Evolutionary conservation across 176 grass and related monocot genomes (phyloP).

Genomic region (Triticum monococcum): DNA sequence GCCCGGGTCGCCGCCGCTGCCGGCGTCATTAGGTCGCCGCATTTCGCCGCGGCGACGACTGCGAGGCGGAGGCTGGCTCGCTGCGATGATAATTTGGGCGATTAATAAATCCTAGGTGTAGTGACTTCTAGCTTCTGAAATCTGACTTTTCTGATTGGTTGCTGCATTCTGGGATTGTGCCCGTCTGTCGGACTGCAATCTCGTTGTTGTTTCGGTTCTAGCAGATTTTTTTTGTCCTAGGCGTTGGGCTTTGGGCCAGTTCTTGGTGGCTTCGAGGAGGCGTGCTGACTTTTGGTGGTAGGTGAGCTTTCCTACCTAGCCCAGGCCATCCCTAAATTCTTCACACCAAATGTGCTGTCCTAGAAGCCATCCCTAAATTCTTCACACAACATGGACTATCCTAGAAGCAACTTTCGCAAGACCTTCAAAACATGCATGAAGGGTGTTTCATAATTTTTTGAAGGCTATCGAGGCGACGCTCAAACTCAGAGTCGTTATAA

Average conservation of each 20-base stretch:
- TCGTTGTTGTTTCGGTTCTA: not conserved
- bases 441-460: too few relatives aligned
- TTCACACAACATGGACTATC: too few relatives aligned
- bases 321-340: not conserved
- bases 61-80: not conserved
- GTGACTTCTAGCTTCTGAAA: not conserved
- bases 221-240: not conserved
- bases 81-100: slow-evolving; percentile 13
- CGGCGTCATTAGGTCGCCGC: slow-evolving; percentile 24
- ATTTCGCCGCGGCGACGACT: slow-evolving; percentile 25
- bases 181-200: not conserved
- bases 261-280: not conserved
- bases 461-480: too few relatives aligned
- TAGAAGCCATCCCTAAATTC: not conserved
- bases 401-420: too few relatives aligned
- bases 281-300: not conserved
- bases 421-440: too few relatives aligned
- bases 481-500: too few relatives aligned
- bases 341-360: not conserved
- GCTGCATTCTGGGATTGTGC: not conserved
- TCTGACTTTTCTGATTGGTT: slow-evolving; percentile 13
- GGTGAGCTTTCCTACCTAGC: not conserved
- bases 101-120: slow-evolving; percentile 3
- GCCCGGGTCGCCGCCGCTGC: slow-evolving; percentile 14
- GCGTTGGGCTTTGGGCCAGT: not conserved